phyloP scores from a whole-genome alignment of 139 green algal species.

The Pseudopediastrum boryanum region DNA sequence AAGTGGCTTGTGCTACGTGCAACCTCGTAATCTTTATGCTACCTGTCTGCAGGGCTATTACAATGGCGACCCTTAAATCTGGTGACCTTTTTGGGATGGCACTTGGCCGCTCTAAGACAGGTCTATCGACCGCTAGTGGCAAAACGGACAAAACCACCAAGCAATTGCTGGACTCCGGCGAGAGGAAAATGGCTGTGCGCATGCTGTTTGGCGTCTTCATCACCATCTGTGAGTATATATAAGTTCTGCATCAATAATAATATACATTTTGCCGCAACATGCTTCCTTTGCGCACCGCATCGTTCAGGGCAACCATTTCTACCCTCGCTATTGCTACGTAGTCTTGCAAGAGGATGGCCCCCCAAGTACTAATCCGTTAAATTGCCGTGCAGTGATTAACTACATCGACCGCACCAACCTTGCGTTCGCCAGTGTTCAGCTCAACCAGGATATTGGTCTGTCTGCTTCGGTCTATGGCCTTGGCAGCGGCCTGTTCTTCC shows the following conservation, averaged over 20 bases:
- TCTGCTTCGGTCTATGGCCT: constrained; percentile 70
- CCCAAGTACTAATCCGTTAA: neutral
- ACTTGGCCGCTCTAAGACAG: neutral
- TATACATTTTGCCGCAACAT: neutral
- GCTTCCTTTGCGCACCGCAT: neutral
- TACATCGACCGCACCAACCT: constrained; percentile 79
- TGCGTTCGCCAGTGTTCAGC: constrained; percentile 72
- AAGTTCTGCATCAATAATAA: neutral
- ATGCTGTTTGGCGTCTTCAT: constrained; percentile 29
- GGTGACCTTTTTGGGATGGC: too few species aligned
- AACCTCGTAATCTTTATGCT: too few species aligned
- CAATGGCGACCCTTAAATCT: too few species aligned
- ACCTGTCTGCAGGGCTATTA: too few species aligned
- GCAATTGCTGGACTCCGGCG: neutral
- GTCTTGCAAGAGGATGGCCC: neutral
- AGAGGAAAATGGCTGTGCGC: constrained; percentile 20
- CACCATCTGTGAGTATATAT: constrained; percentile 10
- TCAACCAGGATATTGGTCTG: constrained; percentile 67
- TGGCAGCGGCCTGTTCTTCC: constrained; percentile 77
- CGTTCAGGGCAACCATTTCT: neutral
- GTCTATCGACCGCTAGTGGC: neutral
- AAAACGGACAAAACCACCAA: neutral
- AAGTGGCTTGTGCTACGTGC: too few species aligned
- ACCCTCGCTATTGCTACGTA: neutral
- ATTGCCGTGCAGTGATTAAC: constrained; percentile 42